A percentile compares a stretch with the other conserved stretches of the same genome.
Conservation (phyloP, 169 alveolate species). For the Amoebophrya sp. region DNA sequence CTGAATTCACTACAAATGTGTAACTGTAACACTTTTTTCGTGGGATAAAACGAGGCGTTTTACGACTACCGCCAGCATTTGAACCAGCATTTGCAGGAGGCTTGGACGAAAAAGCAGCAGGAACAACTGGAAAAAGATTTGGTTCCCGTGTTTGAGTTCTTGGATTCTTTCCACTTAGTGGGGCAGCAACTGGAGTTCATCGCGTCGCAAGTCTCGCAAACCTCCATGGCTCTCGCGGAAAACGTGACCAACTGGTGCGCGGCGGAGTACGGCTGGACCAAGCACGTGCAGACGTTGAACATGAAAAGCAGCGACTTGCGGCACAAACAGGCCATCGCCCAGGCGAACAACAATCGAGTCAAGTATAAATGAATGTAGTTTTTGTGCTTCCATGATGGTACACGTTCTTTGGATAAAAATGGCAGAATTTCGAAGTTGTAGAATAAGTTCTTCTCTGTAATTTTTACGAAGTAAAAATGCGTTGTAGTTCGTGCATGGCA, state of each 20-base stretch:
- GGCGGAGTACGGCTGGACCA: neutral
- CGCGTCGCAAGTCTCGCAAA: neutral
- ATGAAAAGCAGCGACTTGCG: neutral
- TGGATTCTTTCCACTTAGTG: neutral
- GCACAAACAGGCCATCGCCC: neutral
- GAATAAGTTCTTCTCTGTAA: too few species aligned
- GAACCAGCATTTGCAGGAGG: neutral
- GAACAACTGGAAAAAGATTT: neutral
- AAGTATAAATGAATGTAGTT: too few species aligned
- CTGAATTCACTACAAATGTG: too few species aligned
- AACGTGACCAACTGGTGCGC: neutral
- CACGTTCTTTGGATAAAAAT: too few species aligned
- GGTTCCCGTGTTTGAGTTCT: neutral
- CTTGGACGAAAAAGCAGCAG: neutral
- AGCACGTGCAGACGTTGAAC: neutral
- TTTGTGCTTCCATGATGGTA: too few species aligned
- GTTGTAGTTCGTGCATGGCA: too few species aligned
- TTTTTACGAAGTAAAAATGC: too few species aligned
- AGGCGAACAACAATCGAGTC: neutral
- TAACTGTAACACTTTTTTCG: too few species aligned
- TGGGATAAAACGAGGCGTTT: too few species aligned
- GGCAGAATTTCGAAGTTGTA: too few species aligned
- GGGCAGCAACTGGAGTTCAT: neutral
- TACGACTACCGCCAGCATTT: neutral
- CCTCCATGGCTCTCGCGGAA: neutral